These are phyloP conservation scores for Malus hybrid DNA, from an alignment of 331 rosid species.

Conservation along the genomic window DNA sequence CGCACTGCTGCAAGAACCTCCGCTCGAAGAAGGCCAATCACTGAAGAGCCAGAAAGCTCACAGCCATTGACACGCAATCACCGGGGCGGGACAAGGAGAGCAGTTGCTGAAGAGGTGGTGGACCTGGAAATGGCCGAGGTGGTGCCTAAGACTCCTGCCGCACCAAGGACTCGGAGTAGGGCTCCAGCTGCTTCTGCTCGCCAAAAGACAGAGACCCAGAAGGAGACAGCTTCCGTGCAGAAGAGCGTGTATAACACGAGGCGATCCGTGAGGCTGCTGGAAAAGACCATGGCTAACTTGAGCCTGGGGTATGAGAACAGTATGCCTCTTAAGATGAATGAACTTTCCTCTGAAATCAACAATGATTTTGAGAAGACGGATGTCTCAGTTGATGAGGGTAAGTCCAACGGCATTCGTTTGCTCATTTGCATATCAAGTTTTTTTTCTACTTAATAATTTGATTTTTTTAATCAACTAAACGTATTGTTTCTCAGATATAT, in stretches of 20 bases:
- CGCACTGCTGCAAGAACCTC: constrained; percentile 42
- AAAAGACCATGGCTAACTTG: constrained; percentile 47
- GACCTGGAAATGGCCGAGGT: constrained; percentile 16
- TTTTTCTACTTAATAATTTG: background rate
- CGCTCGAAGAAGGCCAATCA: constrained; percentile 29
- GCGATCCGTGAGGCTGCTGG: constrained; percentile 60
- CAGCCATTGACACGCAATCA: constrained; percentile 23
- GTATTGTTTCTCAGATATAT: background rate
- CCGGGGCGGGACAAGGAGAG: constrained; percentile 11
- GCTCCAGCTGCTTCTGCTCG: constrained; percentile 24
- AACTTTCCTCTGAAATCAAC: constrained; percentile 32
- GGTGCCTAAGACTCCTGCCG: constrained; percentile 39
- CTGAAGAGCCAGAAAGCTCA: constrained; percentile 24
- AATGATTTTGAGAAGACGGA: constrained; percentile 8
- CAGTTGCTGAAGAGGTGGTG: constrained; percentile 21
- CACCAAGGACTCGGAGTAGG: constrained; percentile 27
- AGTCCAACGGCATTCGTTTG: background rate
- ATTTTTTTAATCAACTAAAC: background rate
- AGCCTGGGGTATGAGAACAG: constrained; percentile 21
- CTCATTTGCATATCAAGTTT: background rate
- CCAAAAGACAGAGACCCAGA: background rate
- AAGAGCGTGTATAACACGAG: constrained; percentile 44
- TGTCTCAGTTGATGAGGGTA: constrained; percentile 26
- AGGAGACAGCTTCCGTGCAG: constrained; percentile 23
- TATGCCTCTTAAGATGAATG: constrained; percentile 14